Conservation (phyloP, 768 basidiomycete species). For the Chalciporus chontae region DNA sequence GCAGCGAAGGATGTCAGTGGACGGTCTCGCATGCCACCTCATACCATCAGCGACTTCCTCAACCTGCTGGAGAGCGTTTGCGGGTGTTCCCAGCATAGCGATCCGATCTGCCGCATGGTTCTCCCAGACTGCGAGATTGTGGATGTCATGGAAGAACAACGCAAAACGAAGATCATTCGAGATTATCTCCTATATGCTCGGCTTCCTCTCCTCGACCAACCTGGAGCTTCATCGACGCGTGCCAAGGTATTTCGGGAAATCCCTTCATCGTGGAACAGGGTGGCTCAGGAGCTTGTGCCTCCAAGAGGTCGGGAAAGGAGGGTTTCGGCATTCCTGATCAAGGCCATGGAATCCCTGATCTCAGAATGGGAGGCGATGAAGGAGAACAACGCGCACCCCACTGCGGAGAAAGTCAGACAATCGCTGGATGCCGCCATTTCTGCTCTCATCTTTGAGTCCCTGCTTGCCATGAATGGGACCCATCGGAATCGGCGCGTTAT, state of each 20-base stretch:
- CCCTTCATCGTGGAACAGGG: conserved; percentile 4
- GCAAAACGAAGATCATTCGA: conserved; percentile 54
- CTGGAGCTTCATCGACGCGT: conserved; percentile 5
- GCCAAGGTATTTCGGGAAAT: conserved; percentile 2
- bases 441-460: conserved; percentile 66
- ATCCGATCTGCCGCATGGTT: conserved; percentile 45
- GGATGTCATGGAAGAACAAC: conserved; percentile 56
- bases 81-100: conserved; percentile 44
- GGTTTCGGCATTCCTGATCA: conserved; percentile 59
- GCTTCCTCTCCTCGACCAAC: conserved; percentile 43
- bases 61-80: conserved; percentile 63
- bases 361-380: conserved; percentile 46
- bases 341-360: conserved; percentile 51
- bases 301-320: conserved; percentile 59
- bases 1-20: conserved; percentile 36
- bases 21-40: conserved; percentile 44
- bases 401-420: conserved; percentile 61
- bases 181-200: conserved; percentile 67
- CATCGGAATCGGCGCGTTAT: conserved; percentile 58
- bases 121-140: conserved; percentile 72
- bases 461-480: conserved; percentile 63
- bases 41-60: conserved; percentile 59
- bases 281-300: conserved; percentile 35
- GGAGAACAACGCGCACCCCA: conserved; percentile 35
- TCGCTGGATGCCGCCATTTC: conserved; percentile 67